A percentile compares a stretch with the other conserved stretches of the same genome.
Evolutionary conservation across 148 eudicot genomes (phyloP).

Genomic region (Rhododendron simsii): DNA sequence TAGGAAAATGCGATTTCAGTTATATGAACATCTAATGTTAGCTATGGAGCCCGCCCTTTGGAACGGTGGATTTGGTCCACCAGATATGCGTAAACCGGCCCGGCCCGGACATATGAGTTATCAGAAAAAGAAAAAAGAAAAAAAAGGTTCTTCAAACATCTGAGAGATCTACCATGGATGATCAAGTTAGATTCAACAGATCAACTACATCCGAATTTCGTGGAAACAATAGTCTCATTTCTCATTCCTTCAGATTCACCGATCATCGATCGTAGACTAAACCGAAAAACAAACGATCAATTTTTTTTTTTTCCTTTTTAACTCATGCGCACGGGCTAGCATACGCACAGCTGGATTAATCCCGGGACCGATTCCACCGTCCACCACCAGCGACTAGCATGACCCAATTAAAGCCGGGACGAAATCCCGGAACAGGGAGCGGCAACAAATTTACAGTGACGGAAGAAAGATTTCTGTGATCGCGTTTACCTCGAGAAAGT

Average conservation of each 20-base stretch:
- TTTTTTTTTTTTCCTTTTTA: too few species aligned
- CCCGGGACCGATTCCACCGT: too few species aligned
- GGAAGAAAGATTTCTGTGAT: background rate
- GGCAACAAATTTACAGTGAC: background rate
- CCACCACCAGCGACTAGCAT: too few species aligned
- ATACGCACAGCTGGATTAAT: too few species aligned
- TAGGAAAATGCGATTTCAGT: background rate
- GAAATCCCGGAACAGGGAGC: background rate
- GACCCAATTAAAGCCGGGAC: too few species aligned
- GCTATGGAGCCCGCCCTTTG: background rate
- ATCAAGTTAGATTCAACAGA: background rate
- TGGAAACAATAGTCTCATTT: background rate
- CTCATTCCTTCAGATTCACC: background rate
- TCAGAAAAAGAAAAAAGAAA: too few species aligned
- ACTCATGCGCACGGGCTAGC: too few species aligned
- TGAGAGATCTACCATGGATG: background rate
- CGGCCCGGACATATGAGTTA: too few species aligned
- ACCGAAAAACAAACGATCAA: background rate
- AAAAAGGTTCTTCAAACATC: background rate
- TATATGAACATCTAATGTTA: background rate
- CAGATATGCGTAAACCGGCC: background rate
- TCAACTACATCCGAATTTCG: background rate
- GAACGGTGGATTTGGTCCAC: background rate
- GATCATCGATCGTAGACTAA: background rate
- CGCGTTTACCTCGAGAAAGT: constrained; percentile 1